Evolutionary conservation across 345 rosid species (phyloP), one percentile per base, ranked within the genome.

Genomic region (Trapa bicornis): DNA sequence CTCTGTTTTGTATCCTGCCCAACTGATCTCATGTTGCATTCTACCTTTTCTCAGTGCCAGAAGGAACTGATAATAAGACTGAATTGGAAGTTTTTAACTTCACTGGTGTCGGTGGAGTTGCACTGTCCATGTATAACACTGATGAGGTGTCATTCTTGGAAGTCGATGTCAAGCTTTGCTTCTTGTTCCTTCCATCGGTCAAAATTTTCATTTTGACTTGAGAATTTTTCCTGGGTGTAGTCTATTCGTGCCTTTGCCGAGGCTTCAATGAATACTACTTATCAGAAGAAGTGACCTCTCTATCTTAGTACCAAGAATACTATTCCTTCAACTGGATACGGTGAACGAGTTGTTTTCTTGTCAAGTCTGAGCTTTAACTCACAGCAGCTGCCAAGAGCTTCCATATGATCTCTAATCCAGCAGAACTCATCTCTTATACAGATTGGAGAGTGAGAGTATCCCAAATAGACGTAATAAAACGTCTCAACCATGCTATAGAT

Each of bases 281-380:
- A 80, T 73, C 80, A 85, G 85, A 94, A 91, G 60, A 94, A 87
- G 75, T 94, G 99, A 97, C 99, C 99, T 2, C 99, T 94, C 73
- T 94, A 94, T 82, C 95, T 94, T 69, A 91, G 99, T 80, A 94
- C 99, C 11, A 7, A 45, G 48, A 45, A 45, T 45, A 45, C 48
- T 45, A 45, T 45, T 7, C 43, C 43, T 45, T 11, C 48, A 45
- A 45, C 11, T 45, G 48, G 48, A 7, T 3, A 1, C 48, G 5
- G 48, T 11, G 48, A 13, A 45, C 11, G 11, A 45, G 48, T 45
- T 11, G 7, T 45, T 45, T 45, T 11, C 37, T 33, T 58, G 37
- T 58, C 35, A n/a, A 1, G n/a, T 22, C 6, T 32, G 11, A 58
- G 35, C 15, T 9, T 58, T 4, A 58, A 9, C 29, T 22, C 36